These are phyloP conservation scores for Bathelium albidoporum DNA, from an alignment of 495 filamentous ascomycete genomes.

Conservation along the genomic window DNA sequence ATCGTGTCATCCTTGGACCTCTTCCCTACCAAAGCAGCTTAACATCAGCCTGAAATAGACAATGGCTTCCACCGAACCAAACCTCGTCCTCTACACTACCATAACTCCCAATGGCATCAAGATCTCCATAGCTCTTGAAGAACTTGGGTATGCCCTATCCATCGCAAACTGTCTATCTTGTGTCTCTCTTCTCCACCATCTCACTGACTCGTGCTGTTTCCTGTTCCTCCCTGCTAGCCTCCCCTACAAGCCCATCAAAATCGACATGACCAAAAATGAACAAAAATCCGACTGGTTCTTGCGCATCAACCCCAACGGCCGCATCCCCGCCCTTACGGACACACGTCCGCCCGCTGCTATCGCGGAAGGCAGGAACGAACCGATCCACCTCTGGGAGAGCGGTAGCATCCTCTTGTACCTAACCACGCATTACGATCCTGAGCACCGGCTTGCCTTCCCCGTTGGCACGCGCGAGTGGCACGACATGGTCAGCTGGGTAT, in stretches of 20 bases:
- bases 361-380: constrained; percentile 50
- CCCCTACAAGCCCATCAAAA: constrained; percentile 50
- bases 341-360: constrained; percentile 17
- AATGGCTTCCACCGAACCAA: neutral
- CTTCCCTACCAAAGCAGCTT: neutral
- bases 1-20: neutral
- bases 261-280: constrained; percentile 59
- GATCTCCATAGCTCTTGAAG: constrained; percentile 81
- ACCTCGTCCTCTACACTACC: neutral
- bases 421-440: constrained; percentile 65
- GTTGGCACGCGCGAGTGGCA: constrained; percentile 62
- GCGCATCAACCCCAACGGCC: constrained; percentile 87
- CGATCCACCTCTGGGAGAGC: constrained; percentile 71
- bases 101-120: constrained; percentile 70
- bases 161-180: neutral
- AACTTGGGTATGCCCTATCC: constrained; percentile 56
- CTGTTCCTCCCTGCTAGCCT: constrained; percentile 12
- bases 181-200: constrained; percentile 1
- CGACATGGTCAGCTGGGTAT: constrained; percentile 72
- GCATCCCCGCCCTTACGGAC: constrained; percentile 87
- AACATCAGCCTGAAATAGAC: neutral
- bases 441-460: constrained; percentile 78
- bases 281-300: constrained; percentile 87
- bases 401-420: constrained; percentile 84
- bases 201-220: neutral